Conservation (phyloP, 1,284 basidiomycete species). For the Meira miltonrushii region DNA sequence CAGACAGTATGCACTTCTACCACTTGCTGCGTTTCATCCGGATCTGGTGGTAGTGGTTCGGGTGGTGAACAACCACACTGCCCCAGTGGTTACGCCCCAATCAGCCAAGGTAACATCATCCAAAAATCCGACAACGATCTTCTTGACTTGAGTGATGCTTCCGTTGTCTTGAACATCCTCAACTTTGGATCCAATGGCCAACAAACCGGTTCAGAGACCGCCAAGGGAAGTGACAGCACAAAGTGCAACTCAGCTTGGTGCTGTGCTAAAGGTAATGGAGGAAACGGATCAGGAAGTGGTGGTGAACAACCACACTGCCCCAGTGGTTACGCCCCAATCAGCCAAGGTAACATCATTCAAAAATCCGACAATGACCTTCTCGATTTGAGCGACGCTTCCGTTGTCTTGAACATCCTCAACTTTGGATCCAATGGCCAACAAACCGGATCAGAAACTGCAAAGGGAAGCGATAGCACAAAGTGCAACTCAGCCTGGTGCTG, state of each 20-base stretch:
- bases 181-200: neutral
- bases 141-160: neutral
- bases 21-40: too few species aligned
- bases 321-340: neutral
- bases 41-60: too few species aligned
- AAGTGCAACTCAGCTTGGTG: neutral
- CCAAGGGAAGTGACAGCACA: neutral
- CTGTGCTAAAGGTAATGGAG: neutral
- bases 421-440: neutral
- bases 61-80: neutral
- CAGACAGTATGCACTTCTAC: too few species aligned
- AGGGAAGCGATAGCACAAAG: neutral
- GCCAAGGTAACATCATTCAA: slow-evolving; percentile 1
- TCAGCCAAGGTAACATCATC: neutral
- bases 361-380: slow-evolving; percentile 2
- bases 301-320: neutral
- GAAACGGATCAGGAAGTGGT: too few species aligned
- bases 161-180: neutral
- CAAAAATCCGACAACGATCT: neutral
- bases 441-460: neutral
- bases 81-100: neutral
- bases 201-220: neutral
- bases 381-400: slow-evolving; percentile 1
- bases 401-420: slow-evolving; percentile 4
- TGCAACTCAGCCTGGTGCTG: neutral